Evolutionary conservation across 2,329 filamentous ascomycete species (phyloP).

Genomic region (Penicillium frequentans): DNA sequence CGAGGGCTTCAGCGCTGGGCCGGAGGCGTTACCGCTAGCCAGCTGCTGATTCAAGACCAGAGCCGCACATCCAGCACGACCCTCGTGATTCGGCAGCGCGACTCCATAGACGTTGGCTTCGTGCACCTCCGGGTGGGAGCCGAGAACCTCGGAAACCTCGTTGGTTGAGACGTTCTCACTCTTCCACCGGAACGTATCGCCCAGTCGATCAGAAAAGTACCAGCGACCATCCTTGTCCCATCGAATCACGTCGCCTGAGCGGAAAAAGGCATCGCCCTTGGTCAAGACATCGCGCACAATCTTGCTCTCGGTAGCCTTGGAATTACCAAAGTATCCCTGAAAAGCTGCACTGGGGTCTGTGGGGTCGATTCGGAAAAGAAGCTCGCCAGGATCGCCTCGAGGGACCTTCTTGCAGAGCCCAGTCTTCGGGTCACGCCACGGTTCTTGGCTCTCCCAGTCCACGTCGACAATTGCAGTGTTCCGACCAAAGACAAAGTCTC

Average conservation of each 20-base stretch:
- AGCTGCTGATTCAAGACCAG: conserved; percentile 57
- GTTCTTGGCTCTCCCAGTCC: conserved; percentile 69
- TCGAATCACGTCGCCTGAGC: conserved; percentile 79
- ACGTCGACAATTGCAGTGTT: conserved; percentile 46
- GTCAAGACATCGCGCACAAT: conserved; percentile 70
- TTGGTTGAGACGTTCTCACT: conserved; percentile 79
- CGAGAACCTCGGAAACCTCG: conserved; percentile 76
- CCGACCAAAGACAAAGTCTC: background rate
- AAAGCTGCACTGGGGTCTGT: conserved; percentile 64
- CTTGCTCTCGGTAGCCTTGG: conserved; percentile 69
- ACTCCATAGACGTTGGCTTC: conserved; percentile 91
- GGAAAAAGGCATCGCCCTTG: conserved; percentile 79
- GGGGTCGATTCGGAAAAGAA: conserved; percentile 70
- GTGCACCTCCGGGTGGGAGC: conserved; percentile 63
- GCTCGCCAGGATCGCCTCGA: conserved; percentile 68
- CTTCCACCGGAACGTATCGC: conserved; percentile 61
- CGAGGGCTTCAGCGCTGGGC: conserved; percentile 27
- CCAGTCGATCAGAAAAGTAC: conserved; percentile 72
- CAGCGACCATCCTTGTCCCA: conserved; percentile 68
- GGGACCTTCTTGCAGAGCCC: conserved; percentile 65
- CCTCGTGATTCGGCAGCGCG: conserved; percentile 68
- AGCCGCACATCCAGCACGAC: conserved; percentile 71
- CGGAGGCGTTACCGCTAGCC: conserved; percentile 18
- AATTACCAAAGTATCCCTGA: conserved; percentile 80
- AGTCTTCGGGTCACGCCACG: conserved; percentile 66